Evolutionary conservation across 2,329 filamentous ascomycete species (phyloP).

Genomic region (Cercospora canescens): DNA sequence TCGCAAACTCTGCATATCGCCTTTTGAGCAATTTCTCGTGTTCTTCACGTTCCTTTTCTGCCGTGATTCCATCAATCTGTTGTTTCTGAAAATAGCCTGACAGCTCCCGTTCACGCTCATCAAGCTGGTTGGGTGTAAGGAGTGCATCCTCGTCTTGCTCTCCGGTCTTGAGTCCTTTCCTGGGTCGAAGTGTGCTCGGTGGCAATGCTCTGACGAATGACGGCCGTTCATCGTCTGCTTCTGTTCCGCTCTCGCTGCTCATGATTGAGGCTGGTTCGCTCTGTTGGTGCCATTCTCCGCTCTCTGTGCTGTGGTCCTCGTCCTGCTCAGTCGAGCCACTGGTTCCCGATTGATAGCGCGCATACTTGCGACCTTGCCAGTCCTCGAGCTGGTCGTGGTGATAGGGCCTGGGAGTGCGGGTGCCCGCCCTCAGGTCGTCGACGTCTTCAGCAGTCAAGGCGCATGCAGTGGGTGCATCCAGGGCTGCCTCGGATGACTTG

Average conservation of each 20-base stretch:
- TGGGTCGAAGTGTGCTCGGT: constrained; percentile 68
- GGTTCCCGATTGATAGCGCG: background rate
- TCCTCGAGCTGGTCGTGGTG: constrained; percentile 27
- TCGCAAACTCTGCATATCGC: constrained; percentile 88
- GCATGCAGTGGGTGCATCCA: constrained; percentile 3
- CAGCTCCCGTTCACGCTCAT: constrained; percentile 45
- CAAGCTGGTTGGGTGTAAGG: constrained; percentile 49
- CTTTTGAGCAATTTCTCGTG: constrained; percentile 69
- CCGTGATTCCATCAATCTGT: constrained; percentile 33
- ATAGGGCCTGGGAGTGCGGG: constrained; percentile 34
- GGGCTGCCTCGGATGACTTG: constrained; percentile 2
- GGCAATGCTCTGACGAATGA: constrained; percentile 77
- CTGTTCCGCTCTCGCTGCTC: constrained; percentile 86
- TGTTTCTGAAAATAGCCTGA: constrained; percentile 39
- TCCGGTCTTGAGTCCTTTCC: constrained; percentile 72
- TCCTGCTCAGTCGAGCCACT: background rate
- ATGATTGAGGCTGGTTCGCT: constrained; percentile 49
- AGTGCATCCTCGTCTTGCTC: constrained; percentile 44
- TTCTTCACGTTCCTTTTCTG: constrained; percentile 45
- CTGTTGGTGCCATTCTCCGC: constrained; percentile 17
- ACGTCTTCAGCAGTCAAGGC: constrained; percentile 20
- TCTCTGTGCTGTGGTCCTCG: background rate
- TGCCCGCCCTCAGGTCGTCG: constrained; percentile 18
- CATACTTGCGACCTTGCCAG: constrained; percentile 13
- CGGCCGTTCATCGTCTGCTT: constrained; percentile 87